These are phyloP conservation scores for Theobroma grandiflorum DNA, from an alignment of 441 rosid species.

Conservation along the genomic window DNA sequence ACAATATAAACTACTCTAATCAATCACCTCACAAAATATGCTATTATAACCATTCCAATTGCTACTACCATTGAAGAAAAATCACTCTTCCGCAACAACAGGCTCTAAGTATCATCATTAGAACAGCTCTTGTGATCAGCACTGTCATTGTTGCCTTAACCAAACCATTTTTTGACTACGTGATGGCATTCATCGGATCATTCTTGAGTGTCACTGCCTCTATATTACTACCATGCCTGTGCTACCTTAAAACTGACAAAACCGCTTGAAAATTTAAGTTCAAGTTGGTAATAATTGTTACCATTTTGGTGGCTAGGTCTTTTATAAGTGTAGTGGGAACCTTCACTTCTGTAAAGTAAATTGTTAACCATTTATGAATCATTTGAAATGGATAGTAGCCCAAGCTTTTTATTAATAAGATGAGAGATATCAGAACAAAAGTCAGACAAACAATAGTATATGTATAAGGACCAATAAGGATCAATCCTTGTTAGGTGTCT, in stretches of 20 bases:
- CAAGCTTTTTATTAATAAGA: no score
- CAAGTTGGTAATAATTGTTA: constrained; percentile 41
- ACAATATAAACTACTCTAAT: constrained; percentile 70
- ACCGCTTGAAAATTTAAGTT: constrained; percentile 41
- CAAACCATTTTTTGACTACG: constrained; percentile 70
- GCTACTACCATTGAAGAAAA: constrained; percentile 54
- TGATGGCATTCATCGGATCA: constrained; percentile 72
- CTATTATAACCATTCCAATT: constrained; percentile 63
- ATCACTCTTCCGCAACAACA: constrained; percentile 33
- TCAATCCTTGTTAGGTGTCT: no score
- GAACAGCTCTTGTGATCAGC: constrained; percentile 56
- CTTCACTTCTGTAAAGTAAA: constrained; percentile 53
- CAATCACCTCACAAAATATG: constrained; percentile 70
- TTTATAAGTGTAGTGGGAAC: constrained; percentile 50
- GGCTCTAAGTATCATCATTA: constrained; percentile 45
- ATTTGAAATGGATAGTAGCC: background rate
- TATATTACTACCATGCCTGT: constrained; percentile 60
- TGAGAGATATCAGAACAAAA: no score
- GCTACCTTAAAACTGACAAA: constrained; percentile 57
- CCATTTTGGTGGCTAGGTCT: constrained; percentile 46
- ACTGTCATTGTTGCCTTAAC: constrained; percentile 60
- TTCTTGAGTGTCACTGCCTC: constrained; percentile 57
- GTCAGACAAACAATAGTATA: no score
- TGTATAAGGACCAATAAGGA: no score
- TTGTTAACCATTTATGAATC: constrained; percentile 44